Evolutionary conservation across 2,329 filamentous ascomycete genomes (phyloP), one percentile per base, ranked within the genome.

Genomic region (Albifimbria verrucaria): DNA sequence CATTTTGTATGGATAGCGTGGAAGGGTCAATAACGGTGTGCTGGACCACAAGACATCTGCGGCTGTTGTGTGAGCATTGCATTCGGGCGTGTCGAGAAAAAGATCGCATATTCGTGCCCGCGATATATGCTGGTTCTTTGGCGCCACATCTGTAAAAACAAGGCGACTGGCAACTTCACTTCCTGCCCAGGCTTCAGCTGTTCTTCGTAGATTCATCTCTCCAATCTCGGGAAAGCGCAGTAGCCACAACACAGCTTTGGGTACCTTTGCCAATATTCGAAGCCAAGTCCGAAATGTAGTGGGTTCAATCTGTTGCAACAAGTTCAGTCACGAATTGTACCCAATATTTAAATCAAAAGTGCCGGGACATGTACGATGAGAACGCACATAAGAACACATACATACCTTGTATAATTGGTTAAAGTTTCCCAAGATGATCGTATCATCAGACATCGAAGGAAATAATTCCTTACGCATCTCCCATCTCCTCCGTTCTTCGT

Each of bases 1-100:
- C 94, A 99, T 99, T 72, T 99, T 99, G 74, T 97, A 97, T 49
- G 89, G 83, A 69, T 97, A 97, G 32, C 94, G 84, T 11, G 94
- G 92, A 25, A 94, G 78, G 0, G 94, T 99, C 24, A 99, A 78
- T 21, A 99, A 76, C 5, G 94, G 94, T 1, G 94, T 97, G 61
- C 92, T 95, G 50, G 90, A 95, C 94, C 94, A 99, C 7, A 99
- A 78, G 1, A 97, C 88, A 65, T 99, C 94, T 12, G 94, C 95
- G 2, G 94, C 94, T 2, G 94, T 99, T 1, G 94, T 99, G 70
- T 99, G 94, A 2, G 92, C 94, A 66, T 99, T 99, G 73, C 94
- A 99, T 71, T 99, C 94, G 1, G 94, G 92, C 0, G 94, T 99
- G 71, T 99, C 94, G 15, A 99, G 82, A 67, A 99, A 97, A 7